phyloP scores from a whole-genome alignment of 805 yeast genomes.

The Metschnikowia chrysomelidarum region DNA sequence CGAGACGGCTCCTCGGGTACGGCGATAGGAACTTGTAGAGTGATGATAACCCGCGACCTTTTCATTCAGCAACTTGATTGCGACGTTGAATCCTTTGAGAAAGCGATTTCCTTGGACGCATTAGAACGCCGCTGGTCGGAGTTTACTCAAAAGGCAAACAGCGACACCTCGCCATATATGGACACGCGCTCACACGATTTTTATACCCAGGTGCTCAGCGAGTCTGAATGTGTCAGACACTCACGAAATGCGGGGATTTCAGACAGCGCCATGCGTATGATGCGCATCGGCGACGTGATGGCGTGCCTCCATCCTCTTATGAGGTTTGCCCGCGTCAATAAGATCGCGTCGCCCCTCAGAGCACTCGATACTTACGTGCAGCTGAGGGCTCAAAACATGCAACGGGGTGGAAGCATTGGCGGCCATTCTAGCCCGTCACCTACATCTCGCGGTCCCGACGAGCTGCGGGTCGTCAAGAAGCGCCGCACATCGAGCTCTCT shows the following conservation, averaged over 20 bases:
- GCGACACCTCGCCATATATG: not conserved
- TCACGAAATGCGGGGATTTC: conserved; percentile 62
- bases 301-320: conserved; percentile 65
- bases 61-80: conserved; percentile 74
- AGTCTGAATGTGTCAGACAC: conserved; percentile 39
- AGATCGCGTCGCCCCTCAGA: conserved; percentile 52
- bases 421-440: conserved; percentile 14
- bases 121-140: conserved; percentile 29
- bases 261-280: conserved; percentile 61
- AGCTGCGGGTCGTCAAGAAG: conserved; percentile 11
- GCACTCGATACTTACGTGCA: conserved; percentile 47
- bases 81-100: conserved; percentile 32
- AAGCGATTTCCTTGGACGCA: conserved; percentile 23
- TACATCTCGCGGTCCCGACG: conserved; percentile 9
- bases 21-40: conserved; percentile 58
- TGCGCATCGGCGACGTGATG: conserved; percentile 81
- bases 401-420: not conserved
- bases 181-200: conserved; percentile 7
- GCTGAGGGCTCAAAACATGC: conserved; percentile 17
- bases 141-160: conserved; percentile 7
- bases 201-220: conserved; percentile 7
- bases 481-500: conserved; percentile 12
- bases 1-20: conserved; percentile 70
- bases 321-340: conserved; percentile 49
- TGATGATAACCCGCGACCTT: conserved; percentile 59